Base-by-base conservation (phyloP, 2,329 filamentous ascomycete genomes). In the Monascus ruber region DNA sequence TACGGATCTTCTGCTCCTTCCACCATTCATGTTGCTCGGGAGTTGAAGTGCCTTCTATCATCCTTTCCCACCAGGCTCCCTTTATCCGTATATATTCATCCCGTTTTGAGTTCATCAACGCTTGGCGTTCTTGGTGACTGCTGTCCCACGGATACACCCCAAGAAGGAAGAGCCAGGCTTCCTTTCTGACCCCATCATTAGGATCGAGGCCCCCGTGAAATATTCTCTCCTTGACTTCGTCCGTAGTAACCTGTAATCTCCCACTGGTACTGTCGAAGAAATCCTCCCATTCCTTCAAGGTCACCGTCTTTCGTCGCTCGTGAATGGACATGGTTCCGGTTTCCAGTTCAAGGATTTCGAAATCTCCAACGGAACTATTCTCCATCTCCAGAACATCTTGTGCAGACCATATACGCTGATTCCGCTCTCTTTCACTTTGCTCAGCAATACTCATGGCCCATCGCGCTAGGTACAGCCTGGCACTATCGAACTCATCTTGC, bases 371-470 rank as follows among this genome's bases (percentile, higher is more conserved):
- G 43, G 87, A 86, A 26, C 86, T 95, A 48, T 95, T 83, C 58
- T 98, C 93, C 59, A 93, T 83, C 53, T 94, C 88, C 52, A 96
- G 71, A 4, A 95, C 83, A 63, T 98, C 91, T 47, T 80, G 81
- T 1, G 86, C 89, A 0, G 88, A 95, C 84, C 87, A 98, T 55
- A 94, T 88, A 35, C 88, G 73, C 60, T 88, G 83, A 37, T 79
- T 84, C 24, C 82, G 72, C 52, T 98, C 91, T 31, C 79, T 74
- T 55, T 98, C 91, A 52, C 88, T 89, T 66, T 98, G 91, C 60
- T 98, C 93, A 0, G 91, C 88, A 47, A 98, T 94, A 5, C 87
- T 87, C 91, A 98, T 96, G 2, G 91, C 91, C 91, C 91, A 98
- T 46, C 91, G 75, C 24, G 91, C 91, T 31, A 98, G 72, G 56